Evolutionary conservation across 139 green algal species (phyloP).

Genomic region (Tetraselmis chui): DNA sequence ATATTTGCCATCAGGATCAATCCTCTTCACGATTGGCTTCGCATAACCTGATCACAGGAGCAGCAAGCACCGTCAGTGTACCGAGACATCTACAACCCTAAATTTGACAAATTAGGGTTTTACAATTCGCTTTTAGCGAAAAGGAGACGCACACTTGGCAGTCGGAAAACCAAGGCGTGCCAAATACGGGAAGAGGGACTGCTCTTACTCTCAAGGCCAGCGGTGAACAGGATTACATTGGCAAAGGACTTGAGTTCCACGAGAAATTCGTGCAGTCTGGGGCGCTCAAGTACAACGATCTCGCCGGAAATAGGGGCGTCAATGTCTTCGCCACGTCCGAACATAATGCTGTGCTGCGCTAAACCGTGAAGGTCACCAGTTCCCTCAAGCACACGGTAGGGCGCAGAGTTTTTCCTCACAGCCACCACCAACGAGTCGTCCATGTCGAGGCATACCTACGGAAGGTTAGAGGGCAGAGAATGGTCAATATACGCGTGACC

Average conservation of each 20-base stretch:
- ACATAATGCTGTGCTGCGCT: not conserved
- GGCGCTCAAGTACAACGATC: constrained; percentile 39
- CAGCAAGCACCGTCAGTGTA: constrained; percentile 27
- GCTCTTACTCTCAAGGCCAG: constrained; percentile 28
- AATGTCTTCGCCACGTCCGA: not conserved
- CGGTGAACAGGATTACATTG: constrained; percentile 59
- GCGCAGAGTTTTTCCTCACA: constrained; percentile 2
- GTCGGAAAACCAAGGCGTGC: not conserved
- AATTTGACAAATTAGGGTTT: too few relatives aligned
- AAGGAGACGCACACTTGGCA: too few relatives aligned
- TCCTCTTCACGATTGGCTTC: constrained; percentile 21
- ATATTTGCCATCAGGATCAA: constrained; percentile 18
- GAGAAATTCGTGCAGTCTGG: constrained; percentile 48
- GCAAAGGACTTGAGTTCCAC: constrained; percentile 25
- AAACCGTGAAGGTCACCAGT: not conserved
- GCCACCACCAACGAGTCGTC: constrained; percentile 57
- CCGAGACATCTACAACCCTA: too few relatives aligned
- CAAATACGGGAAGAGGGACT: not conserved
- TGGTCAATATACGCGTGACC: too few relatives aligned
- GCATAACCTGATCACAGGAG: constrained; percentile 31
- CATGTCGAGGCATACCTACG: constrained; percentile 50
- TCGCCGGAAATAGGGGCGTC: not conserved
- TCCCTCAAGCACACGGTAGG: not conserved
- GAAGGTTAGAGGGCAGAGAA: too few relatives aligned
- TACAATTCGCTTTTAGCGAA: constrained; percentile 31